Evolutionary conservation across 805 yeast species (phyloP), one percentile per base, ranked within the genome.

Genomic region (Maudiozyma barnettii): DNA sequence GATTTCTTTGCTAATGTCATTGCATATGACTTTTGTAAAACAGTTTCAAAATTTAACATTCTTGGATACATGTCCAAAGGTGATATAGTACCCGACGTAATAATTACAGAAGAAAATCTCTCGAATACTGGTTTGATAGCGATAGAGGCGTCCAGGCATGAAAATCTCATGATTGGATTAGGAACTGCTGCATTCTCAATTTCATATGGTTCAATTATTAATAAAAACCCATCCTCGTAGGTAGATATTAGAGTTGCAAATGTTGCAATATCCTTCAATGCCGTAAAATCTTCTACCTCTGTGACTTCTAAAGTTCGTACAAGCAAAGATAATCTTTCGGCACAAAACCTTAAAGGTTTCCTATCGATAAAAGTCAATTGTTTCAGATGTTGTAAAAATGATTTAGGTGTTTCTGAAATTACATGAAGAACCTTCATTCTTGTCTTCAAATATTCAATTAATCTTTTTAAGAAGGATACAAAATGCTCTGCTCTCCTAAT

Each of bases 21-120:
- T 1, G 97, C 79, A 61, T 93, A 93, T 0, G 97, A 90, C 61
- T 89, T 93, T 65, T 90, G 96, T 33, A 93, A 75, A 3, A 90
- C 95, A 0, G 98, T 90, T 45, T 86, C 89, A 66, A 93, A 91
- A 60, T 89, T 85, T 51, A 91, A 71, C 98, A 91, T 91, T 57
- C 87, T 82, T 6, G 99, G 99, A 63, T 93, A 93, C 99, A 93
- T 93, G 60, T 93, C 98, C 63, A 93, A 76, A 1, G 99, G 99
- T 0, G 98, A 91, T 43, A 93, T 93, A 14, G 99, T 93, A 54
- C 99, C 99, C 0, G 96, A 87, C 0, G 99, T 93, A 51, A 93
- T 93, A 51, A 93, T 83, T 10, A 93, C 95, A 0, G 96, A 84
- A 7, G 87, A 81, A 59, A 91, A 93, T 49, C 90, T 75, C 45